phyloP scores from a whole-genome alignment of 305 asterid species.

The Fraxinus latifolia region DNA sequence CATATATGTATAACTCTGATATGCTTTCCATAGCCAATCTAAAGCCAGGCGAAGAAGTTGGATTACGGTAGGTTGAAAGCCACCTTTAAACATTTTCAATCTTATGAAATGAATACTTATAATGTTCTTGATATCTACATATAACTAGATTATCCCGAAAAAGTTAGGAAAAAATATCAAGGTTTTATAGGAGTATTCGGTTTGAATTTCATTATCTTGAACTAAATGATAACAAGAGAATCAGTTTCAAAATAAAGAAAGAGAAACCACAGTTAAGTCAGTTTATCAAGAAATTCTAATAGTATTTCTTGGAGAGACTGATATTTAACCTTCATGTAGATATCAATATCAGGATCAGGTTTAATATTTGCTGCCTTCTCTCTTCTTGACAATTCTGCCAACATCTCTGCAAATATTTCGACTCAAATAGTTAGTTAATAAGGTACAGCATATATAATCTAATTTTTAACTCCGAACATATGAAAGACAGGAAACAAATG shows the following conservation, averaged over 20 bases:
- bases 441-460: neutral
- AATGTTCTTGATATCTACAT: neutral
- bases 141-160: neutral
- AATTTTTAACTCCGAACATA: neutral
- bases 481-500: neutral
- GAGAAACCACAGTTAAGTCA: neutral
- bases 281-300: neutral
- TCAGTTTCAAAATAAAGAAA: neutral
- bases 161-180: neutral
- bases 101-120: neutral
- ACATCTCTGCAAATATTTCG: conserved; percentile 50
- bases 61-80: neutral
- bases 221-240: neutral
- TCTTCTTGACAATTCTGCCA: conserved; percentile 79
- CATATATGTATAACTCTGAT: neutral
- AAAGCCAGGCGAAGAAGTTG: neutral
- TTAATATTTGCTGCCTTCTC: conserved; percentile 75
- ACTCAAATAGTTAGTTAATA: neutral
- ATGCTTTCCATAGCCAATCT: neutral
- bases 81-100: neutral
- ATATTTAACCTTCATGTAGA: conserved; percentile 69
- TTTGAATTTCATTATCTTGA: neutral
- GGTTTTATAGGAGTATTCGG: neutral
- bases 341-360: conserved; percentile 78
- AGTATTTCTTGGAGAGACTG: neutral